Evolutionary conservation across 805 yeast genomes (phyloP).

Genomic region (Saccharomycopsis fodiens): DNA sequence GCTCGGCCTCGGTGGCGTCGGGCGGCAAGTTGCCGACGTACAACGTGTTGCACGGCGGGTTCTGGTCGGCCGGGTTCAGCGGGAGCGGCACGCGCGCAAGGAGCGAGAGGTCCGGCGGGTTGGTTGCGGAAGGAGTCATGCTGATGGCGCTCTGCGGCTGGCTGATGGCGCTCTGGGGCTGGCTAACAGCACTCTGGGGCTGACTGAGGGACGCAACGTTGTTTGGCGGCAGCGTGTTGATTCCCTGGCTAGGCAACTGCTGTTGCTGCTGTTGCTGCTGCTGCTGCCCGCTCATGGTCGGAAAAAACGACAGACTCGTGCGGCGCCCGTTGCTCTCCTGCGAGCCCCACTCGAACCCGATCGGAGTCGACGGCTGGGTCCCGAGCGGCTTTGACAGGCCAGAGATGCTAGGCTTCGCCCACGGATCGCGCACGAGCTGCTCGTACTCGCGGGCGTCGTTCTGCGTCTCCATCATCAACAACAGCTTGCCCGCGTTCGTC

Average conservation of each 20-base stretch:
- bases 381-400: constrained; percentile 30
- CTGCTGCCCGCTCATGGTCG: constrained; percentile 12
- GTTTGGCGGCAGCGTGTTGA: constrained; percentile 32
- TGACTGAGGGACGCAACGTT: constrained; percentile 27
- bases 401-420: constrained; percentile 18
- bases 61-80: constrained; percentile 97
- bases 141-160: neutral
- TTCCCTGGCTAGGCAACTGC: constrained; percentile 5
- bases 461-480: constrained; percentile 39
- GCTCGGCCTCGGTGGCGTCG: constrained; percentile 90
- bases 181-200: constrained; percentile 33
- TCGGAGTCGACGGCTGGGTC: constrained; percentile 15
- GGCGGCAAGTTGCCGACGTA: constrained; percentile 97
- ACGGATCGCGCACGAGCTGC: constrained; percentile 35
- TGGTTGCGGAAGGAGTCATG: constrained; percentile 27
- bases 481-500: constrained; percentile 32
- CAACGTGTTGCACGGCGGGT: constrained; percentile 95
- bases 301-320: constrained; percentile 25
- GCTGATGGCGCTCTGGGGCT: constrained; percentile 23
- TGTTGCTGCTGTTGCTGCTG: no score
- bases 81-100: constrained; percentile 82
- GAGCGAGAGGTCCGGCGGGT: constrained; percentile 54
- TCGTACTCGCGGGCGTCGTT: constrained; percentile 41
- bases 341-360: constrained; percentile 31
- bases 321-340: constrained; percentile 31